phyloP scores from a whole-genome alignment of 73 alveolate species.

The Paramecium biaurelia region DNA sequence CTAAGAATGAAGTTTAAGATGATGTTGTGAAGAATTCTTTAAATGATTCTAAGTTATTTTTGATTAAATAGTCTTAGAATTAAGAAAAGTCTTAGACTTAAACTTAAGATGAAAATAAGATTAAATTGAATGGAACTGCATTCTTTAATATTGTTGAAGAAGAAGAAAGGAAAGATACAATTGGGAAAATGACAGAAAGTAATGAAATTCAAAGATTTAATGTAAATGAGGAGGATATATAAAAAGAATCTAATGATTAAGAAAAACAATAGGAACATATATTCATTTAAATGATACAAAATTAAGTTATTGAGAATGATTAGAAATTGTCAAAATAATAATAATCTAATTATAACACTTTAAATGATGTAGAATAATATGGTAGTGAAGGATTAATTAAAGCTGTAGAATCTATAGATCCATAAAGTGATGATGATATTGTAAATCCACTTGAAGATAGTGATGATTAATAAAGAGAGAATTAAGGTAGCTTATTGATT shows the following conservation, averaged over 20 bases:
- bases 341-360: neutral
- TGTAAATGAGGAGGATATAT: neutral
- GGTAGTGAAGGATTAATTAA: neutral
- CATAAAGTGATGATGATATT: neutral
- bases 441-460: neutral
- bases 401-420: neutral
- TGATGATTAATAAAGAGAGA: neutral
- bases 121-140: neutral
- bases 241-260: neutral
- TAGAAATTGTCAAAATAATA: neutral
- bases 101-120: neutral
- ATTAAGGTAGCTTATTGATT: neutral
- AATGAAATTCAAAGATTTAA: neutral
- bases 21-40: neutral
- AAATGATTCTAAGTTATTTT: neutral
- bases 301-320: neutral
- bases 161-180: neutral
- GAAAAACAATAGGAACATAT: neutral
- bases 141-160: neutral
- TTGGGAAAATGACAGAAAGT: neutral
- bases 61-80: neutral
- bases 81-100: neutral
- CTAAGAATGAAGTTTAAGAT: neutral
- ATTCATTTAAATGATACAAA: neutral
- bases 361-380: neutral